Evolutionary conservation across 495 filamentous ascomycete genomes (phyloP).

Genomic region (Glutinoglossum americanum): DNA sequence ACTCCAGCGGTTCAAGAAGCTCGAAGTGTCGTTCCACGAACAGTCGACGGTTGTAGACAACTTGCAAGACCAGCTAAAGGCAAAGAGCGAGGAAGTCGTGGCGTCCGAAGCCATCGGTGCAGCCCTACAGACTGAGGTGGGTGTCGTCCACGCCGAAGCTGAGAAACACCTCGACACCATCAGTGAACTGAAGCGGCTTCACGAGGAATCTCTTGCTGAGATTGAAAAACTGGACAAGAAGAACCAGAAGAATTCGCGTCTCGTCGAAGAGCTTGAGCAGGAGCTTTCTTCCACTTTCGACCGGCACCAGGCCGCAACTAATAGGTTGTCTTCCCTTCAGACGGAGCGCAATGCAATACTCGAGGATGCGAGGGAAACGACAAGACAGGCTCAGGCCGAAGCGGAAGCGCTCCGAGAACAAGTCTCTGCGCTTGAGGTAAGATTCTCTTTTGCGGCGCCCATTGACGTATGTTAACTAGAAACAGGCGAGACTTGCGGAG

Average conservation of each 20-base stretch:
- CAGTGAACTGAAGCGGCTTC: conserved; percentile 32
- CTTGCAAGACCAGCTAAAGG: conserved; percentile 22
- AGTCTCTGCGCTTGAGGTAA: conserved; percentile 44
- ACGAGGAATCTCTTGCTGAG: conserved; percentile 44
- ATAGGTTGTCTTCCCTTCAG: conserved; percentile 50
- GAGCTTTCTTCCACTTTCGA: conserved; percentile 91
- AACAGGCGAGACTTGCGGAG: conserved; percentile 37
- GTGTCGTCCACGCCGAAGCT: conserved; percentile 17
- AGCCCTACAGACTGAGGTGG: neutral
- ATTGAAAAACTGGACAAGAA: conserved; percentile 21
- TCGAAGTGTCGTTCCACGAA: neutral
- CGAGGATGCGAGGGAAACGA: conserved; percentile 32
- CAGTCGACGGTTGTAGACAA: conserved; percentile 19
- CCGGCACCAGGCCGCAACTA: conserved; percentile 59
- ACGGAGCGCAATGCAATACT: conserved; percentile 41
- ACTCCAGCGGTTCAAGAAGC: conserved; percentile 19
- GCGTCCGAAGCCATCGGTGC: conserved; percentile 14
- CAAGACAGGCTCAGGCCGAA: conserved; percentile 28
- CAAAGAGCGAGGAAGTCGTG: conserved; percentile 10
- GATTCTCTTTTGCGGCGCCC: conserved; percentile 2
- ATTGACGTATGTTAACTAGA: conserved; percentile 9
- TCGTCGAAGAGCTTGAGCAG: conserved; percentile 92
- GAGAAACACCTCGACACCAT: conserved; percentile 33
- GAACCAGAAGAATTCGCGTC: conserved; percentile 53
- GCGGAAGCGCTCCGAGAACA: conserved; percentile 40